These are phyloP conservation scores for Hypoxylon fuscum DNA, from an alignment of 495 filamentous ascomycete genomes.

Conservation along the genomic window DNA sequence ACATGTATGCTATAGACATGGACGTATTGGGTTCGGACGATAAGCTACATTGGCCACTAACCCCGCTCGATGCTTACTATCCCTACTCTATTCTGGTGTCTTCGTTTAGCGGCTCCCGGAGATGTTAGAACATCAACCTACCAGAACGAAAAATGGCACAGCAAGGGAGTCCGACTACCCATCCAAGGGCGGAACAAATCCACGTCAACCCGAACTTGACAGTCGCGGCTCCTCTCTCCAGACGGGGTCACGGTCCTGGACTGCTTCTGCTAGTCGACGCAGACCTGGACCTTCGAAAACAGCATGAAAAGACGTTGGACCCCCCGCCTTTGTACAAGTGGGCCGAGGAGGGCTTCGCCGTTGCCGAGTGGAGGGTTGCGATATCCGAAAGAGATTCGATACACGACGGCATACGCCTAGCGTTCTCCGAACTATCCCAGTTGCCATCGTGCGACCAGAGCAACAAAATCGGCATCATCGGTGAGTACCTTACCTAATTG, in stretches of 20 bases:
- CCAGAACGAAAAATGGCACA: too few species aligned
- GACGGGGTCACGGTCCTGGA: slow-evolving; percentile 41
- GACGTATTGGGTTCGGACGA: slow-evolving; percentile 3
- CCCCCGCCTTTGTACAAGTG: slow-evolving; percentile 64
- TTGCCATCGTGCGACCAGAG: slow-evolving; percentile 41
- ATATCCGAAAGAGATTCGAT: slow-evolving; percentile 11
- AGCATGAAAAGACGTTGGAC: slow-evolving; percentile 45
- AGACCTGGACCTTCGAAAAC: slow-evolving; percentile 24
- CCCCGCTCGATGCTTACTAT: slow-evolving; percentile 12
- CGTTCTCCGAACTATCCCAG: slow-evolving; percentile 35
- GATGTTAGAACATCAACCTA: neutral
- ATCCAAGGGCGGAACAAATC: neutral
- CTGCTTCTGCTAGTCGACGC: slow-evolving; percentile 38
- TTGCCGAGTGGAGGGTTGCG: slow-evolving; percentile 49
- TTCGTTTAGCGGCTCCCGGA: neutral
- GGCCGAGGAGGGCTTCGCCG: slow-evolving; percentile 67
- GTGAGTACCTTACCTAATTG: slow-evolving; percentile 40
- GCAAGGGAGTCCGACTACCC: neutral
- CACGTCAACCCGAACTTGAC: slow-evolving; percentile 3
- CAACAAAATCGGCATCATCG: slow-evolving; percentile 47
- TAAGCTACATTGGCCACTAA: slow-evolving; percentile 1
- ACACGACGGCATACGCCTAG: slow-evolving; percentile 24
- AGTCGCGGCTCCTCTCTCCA: slow-evolving; percentile 33
- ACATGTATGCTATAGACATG: neutral
- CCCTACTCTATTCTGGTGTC: neutral